Evolutionary conservation across 1,284 basidiomycete species (phyloP).

Genomic region (Leccinum subrobustum): DNA sequence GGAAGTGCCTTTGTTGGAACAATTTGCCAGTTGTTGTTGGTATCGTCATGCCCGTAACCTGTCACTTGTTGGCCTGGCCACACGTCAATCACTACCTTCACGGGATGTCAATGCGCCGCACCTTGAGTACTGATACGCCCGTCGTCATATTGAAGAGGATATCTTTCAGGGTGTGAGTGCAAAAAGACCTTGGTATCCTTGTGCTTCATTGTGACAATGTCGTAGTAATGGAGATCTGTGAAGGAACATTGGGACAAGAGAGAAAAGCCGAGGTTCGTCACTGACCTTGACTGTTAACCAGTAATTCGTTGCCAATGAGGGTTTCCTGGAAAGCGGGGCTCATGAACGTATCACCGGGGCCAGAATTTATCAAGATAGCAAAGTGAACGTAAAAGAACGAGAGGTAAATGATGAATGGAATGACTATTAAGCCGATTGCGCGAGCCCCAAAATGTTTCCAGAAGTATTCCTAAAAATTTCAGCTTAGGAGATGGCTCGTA

Average conservation of each 20-base stretch:
- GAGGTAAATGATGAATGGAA: slow-evolving; percentile 90
- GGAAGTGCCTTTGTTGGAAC: slow-evolving; percentile 92
- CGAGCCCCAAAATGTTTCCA: slow-evolving; percentile 88
- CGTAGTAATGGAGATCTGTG: slow-evolving; percentile 90
- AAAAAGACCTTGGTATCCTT: slow-evolving; percentile 91
- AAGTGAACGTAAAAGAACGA: slow-evolving; percentile 98
- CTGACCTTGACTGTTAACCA: slow-evolving; percentile 86
- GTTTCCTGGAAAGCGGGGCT: slow-evolving; percentile 98
- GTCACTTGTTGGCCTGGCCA: slow-evolving; percentile 91
- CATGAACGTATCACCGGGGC: slow-evolving; percentile 97
- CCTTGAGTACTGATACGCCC: slow-evolving; percentile 95
- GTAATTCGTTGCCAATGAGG: slow-evolving; percentile 86
- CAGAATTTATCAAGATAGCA: slow-evolving; percentile 84
- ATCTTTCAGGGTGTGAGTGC: slow-evolving; percentile 89
- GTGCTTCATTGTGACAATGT: slow-evolving; percentile 86
- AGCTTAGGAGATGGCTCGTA: slow-evolving; percentile 2
- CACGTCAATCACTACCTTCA: slow-evolving; percentile 1
- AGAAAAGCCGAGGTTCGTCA: slow-evolving; percentile 3
- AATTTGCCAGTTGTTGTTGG: slow-evolving; percentile 96
- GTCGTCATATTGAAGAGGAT: slow-evolving; percentile 95
- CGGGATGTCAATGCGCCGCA: slow-evolving; percentile 19
- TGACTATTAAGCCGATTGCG: slow-evolving; percentile 81
- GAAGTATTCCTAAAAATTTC: slow-evolving; percentile 73
- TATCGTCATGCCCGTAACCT: slow-evolving; percentile 91
- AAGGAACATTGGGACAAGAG: slow-evolving; percentile 7